Base-by-base conservation (phyloP, 2,329 filamentous ascomycete species). In the Eurotiales sp. region DNA sequence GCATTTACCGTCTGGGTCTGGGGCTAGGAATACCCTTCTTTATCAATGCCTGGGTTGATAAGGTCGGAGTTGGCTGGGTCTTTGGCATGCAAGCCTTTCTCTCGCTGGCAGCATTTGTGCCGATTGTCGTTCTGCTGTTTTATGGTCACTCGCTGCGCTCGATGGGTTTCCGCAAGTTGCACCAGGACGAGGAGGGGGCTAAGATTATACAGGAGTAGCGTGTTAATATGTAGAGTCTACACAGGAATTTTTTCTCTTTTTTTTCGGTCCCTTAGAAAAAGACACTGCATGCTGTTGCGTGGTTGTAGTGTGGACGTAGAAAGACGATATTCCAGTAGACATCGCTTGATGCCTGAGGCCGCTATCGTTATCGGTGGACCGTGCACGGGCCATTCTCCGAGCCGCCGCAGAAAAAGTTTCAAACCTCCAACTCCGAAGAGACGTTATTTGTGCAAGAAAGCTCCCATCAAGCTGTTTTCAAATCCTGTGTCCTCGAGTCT, bases 331-430 rank as follows among this genome's bases (percentile, higher is more conserved):
- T 6, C 6, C 29, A 8, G 6, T 8, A 32, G 29, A 27, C 14
- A 8, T 23, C 11, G 8, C 14, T 47, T 17, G 7, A 15, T 48
- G 39, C 39, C 39, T 50, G 8, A 50, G 47, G 47, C 47, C 37
- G 15, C 19, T n/a, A 42, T n/a, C 40, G n/a, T 40, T 32, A 46
- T 42, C 43, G 34, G 51, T 12, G 34, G 19, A 25, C 14, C 21
- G 29, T 25, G 53, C 64, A 65, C 64, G 54, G 60, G 55, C 64
- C 62, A 65, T 43, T 53, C 52, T 54, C 43, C 47, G 57, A 57
- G 34, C 47, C 47, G 41, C 56, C 17, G 45, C 44, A 50, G 69
- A 59, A 67, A 69, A 69, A 69, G 51, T 50, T 54, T 50, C 51
- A 37, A 50, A 14, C 17, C 42, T 48, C 36, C 17, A 47, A 27